Conservation (phyloP, 495 filamentous ascomycete genomes). For the Corynascus novoguineensis region DNA sequence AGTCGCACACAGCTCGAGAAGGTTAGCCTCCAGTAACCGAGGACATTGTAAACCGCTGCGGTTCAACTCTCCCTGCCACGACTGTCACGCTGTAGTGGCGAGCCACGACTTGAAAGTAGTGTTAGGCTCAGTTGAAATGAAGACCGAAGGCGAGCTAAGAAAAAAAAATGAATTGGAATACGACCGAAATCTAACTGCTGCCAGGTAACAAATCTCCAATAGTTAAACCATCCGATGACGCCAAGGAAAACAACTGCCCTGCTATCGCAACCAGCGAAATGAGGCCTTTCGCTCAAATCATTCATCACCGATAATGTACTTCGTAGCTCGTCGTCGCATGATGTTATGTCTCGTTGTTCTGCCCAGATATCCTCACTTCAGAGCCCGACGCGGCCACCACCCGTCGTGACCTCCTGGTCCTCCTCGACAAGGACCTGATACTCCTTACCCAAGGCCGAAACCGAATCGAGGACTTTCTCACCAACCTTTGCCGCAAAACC, state of each 20-base stretch:
- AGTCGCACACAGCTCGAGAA: too few relatives aligned
- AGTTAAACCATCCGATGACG: too few relatives aligned
- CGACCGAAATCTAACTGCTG: neutral
- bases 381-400: slow-evolving; percentile 1
- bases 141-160: too few relatives aligned
- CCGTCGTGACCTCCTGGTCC: slow-evolving; percentile 46
- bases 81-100: too few relatives aligned
- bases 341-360: neutral
- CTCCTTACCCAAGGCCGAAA: slow-evolving; percentile 59
- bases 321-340: slow-evolving; percentile 6
- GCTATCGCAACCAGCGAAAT: neutral
- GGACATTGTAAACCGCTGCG: too few relatives aligned
- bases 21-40: too few relatives aligned
- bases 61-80: too few relatives aligned
- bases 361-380: neutral
- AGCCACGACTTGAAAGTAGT: too few relatives aligned
- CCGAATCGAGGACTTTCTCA: slow-evolving; percentile 58
- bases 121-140: too few relatives aligned
- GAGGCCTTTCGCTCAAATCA: neutral
- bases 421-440: slow-evolving; percentile 71
- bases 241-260: neutral
- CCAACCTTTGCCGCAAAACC: slow-evolving; percentile 73
- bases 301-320: neutral
- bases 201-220: neutral
- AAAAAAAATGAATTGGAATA: too few relatives aligned